phyloP scores from a whole-genome alignment of 768 basidiomycete genomes.

The Hirschioporus abietinus region DNA sequence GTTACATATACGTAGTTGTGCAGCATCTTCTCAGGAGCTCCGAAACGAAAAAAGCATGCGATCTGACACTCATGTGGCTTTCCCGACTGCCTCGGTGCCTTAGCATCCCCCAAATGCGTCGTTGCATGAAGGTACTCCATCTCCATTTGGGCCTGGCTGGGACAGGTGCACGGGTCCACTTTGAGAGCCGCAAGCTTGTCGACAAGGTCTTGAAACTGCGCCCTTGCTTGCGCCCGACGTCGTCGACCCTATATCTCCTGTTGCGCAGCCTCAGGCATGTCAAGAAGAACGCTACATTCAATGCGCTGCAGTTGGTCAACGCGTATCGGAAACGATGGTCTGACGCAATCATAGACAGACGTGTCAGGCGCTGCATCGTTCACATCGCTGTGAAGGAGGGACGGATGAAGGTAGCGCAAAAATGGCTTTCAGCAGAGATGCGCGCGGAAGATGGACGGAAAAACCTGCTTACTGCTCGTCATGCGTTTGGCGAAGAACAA shows the following conservation, averaged over 20 bases:
- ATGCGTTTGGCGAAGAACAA: background rate
- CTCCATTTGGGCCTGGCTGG: constrained; percentile 35
- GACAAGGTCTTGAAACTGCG: constrained; percentile 40
- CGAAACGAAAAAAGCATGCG: constrained; percentile 33
- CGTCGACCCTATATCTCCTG: constrained; percentile 54
- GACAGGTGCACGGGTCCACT: constrained; percentile 38
- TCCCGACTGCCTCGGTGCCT: constrained; percentile 40
- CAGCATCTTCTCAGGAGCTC: constrained; percentile 39
- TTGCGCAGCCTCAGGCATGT: constrained; percentile 45
- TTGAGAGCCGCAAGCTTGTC: constrained; percentile 39
- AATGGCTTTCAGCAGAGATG: constrained; percentile 16
- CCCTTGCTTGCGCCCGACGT: constrained; percentile 47
- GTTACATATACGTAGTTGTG: constrained; percentile 40
- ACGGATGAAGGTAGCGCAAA: constrained; percentile 41
- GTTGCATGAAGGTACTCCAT: constrained; percentile 52
- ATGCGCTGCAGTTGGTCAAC: constrained; percentile 37
- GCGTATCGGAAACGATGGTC: constrained; percentile 56
- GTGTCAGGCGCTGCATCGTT: constrained; percentile 55
- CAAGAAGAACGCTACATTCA: constrained; percentile 46
- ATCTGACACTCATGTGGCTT: constrained; percentile 46
- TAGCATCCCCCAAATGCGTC: constrained; percentile 25
- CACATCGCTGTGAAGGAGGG: constrained; percentile 61
- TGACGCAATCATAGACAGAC: constrained; percentile 43
- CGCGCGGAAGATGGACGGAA: background rate
- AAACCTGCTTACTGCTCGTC: background rate